Base-by-base conservation (phyloP, 345 rosid species). In the Physaria fendleri region DNA sequence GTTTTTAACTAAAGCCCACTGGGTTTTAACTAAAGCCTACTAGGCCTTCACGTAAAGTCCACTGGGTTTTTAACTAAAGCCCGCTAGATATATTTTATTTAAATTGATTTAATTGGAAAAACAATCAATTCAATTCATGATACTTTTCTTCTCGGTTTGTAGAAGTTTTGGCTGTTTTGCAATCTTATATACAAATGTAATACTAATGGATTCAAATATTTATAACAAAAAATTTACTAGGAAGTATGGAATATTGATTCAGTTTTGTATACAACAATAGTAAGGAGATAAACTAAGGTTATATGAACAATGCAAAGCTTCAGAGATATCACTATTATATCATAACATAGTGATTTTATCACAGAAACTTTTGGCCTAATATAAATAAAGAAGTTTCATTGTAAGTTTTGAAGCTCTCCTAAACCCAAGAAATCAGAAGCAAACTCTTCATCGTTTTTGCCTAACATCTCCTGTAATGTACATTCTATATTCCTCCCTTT, bases 401-500 rank as follows among this genome's bases (percentile, higher is more conserved):
- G 23, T 33, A 48, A 45, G 65, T 45, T 45, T 12, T 47, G 61
- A 57, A 48, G 67, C 34, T 70, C 74, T 65, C 70, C 74, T 35
- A 69, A 39, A 65, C 69, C 82, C 79, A 87, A 66, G 63, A 81
- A 82, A 57, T 78, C 81, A 5, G 83, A 71, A 17, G 94, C 85
- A 52, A 91, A 91, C 56, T 85, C 98, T 61, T 85, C 93, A 16
- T 88, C 88, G 35, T 82, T 92, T 72, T 81, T 88, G 28, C 78
- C 78, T 40, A 88, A 76, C 95, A 88, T 86, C 2, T 85, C 96
- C 45, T 85, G 72, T 72, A 85, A 79, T 74, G 85, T 82, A 52
- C 79, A 84, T 16, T 82, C 78, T 22, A 84, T 44, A 27, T 78
- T 82, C 74, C 72, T 78, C 27, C 76, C 82, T 72, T 76, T 84